Conservation (phyloP, 2,329 filamentous ascomycete species). For the Cercospora sp. region DNA sequence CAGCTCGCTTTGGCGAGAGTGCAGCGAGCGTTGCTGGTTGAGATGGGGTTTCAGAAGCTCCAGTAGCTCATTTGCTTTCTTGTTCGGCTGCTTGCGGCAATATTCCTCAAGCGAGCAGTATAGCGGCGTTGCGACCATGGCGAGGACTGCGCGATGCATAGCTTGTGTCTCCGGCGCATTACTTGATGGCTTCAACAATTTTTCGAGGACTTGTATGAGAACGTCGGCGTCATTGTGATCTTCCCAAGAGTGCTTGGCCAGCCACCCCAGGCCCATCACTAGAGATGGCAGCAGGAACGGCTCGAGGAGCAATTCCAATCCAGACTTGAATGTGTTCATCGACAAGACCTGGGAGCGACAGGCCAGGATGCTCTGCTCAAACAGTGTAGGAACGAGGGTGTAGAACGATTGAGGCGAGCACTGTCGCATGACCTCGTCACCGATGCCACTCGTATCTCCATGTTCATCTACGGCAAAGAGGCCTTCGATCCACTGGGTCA, state of each 20-base stretch:
- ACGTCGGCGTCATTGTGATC: conserved; percentile 65
- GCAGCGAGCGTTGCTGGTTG: conserved; percentile 61
- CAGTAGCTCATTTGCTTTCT: conserved; percentile 67
- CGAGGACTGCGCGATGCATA: conserved; percentile 71
- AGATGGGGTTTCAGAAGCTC: conserved; percentile 62
- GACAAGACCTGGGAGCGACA: conserved; percentile 65
- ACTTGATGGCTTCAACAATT: conserved; percentile 69
- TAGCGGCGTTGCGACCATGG: conserved; percentile 68
- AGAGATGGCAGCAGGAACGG: conserved; percentile 79
- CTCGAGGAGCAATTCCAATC: conserved; percentile 77
- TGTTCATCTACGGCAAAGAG: conserved; percentile 69
- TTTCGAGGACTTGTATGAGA: conserved; percentile 69
- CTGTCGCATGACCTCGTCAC: conserved; percentile 77
- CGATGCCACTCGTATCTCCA: conserved; percentile 62
- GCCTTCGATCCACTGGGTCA: conserved; percentile 74
- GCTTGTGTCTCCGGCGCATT: conserved; percentile 70
- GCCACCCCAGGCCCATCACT: conserved; percentile 70
- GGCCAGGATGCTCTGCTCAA: conserved; percentile 72
- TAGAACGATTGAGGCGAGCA: conserved; percentile 84
- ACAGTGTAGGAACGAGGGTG: conserved; percentile 72
- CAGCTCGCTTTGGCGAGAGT: conserved; percentile 65
- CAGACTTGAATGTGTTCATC: conserved; percentile 70
- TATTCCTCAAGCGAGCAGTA: conserved; percentile 67
- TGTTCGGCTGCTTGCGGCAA: conserved; percentile 66
- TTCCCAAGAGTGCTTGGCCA: conserved; percentile 69